Percentiles rank a stretch among this genome's conserved stretches.
phyloP scores from a whole-genome alignment of 2,329 filamentous ascomycete species.

The Berkeleyomyces rouxiae region DNA sequence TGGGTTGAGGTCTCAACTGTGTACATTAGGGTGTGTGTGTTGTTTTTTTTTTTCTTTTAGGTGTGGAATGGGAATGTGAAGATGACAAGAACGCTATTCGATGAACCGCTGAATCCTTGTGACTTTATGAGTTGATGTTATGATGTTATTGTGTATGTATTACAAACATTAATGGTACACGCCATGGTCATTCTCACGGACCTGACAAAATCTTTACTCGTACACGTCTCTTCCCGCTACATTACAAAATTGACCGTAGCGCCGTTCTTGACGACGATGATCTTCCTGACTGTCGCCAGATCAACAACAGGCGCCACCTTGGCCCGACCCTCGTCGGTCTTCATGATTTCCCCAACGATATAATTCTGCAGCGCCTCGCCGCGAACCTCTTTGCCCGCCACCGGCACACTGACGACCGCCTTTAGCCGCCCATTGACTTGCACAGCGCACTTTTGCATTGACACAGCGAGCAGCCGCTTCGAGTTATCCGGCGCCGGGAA shows the following conservation, averaged over 20 bases:
- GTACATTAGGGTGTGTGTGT: slow-evolving; percentile 14
- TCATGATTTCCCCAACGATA: slow-evolving; percentile 43
- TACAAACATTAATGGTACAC: neutral
- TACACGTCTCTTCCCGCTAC: slow-evolving; percentile 15
- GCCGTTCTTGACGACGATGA: slow-evolving; percentile 50
- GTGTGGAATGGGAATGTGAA: slow-evolving; percentile 8
- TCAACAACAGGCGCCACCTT: slow-evolving; percentile 26
- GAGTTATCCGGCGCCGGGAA: slow-evolving; percentile 45
- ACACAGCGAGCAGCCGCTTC: slow-evolving; percentile 18
- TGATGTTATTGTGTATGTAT: neutral
- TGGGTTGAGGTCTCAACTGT: slow-evolving; percentile 8
- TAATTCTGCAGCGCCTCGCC: slow-evolving; percentile 34
- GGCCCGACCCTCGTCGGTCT: slow-evolving; percentile 46
- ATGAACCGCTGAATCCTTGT: too few species aligned
- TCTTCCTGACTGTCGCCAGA: slow-evolving; percentile 38
- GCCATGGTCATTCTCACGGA: neutral
- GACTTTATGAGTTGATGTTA: neutral
- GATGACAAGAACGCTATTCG: neutral
- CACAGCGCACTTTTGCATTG: slow-evolving; percentile 43
- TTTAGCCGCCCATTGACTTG: slow-evolving; percentile 68
- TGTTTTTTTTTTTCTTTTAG: slow-evolving; percentile 9
- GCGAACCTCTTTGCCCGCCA: slow-evolving; percentile 23
- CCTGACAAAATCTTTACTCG: neutral
- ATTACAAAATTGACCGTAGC: slow-evolving; percentile 61
- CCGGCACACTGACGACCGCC: slow-evolving; percentile 48